Base-by-base conservation (phyloP, 257 asterid genomes). In the Lantana camara region DNA sequence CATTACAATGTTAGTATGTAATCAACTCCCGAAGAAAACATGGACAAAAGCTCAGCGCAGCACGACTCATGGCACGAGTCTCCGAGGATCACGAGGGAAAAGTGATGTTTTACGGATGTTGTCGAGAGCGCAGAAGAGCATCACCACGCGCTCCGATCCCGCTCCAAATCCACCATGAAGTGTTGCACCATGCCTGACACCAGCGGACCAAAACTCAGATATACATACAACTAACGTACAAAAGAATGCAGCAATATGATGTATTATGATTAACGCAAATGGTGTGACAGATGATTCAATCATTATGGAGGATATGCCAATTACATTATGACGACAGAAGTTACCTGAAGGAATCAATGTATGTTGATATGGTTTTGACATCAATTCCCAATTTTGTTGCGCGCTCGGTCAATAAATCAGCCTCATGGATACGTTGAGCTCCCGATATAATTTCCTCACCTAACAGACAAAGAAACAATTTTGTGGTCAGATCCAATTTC, bases 161-260 rank as follows among this genome's bases (percentile, higher is more conserved):
- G 77, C 97, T 67, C 97, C 97, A 66, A 90, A 90, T 54, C 97
- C 97, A 59, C 96, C 97, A 34, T 90, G 97, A 29, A 83, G 92
- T 4, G 97, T 92, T 14, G 93, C 88, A 1, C 96, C 96, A 14
- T 82, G 85, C 79, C 97, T 41, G 8, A 8, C n/a, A n/a, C n/a
- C n/a, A n/a, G 20, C n/a, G 40, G 42, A n/a, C 22, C 51, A 55
- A 44, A 1, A 27, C 14, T 23, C 64, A 6, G n/a, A 14, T 48
- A 19, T 4, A 15, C n/a, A n/a, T n/a, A 10, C 42, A 40, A 42
- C 53, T 2, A 8, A 30, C 3, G 7, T 0, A 60, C 16, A 1
- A 20, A n/a, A n/a, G n/a, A n/a, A n/a, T n/a, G n/a, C n/a, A n/a
- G n/a, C n/a, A n/a, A n/a, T n/a, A n/a, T n/a, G n/a, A n/a, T n/a